phyloP scores from a whole-genome alignment of 495 filamentous ascomycete genomes.

The Thermothielavioides terrestris region DNA sequence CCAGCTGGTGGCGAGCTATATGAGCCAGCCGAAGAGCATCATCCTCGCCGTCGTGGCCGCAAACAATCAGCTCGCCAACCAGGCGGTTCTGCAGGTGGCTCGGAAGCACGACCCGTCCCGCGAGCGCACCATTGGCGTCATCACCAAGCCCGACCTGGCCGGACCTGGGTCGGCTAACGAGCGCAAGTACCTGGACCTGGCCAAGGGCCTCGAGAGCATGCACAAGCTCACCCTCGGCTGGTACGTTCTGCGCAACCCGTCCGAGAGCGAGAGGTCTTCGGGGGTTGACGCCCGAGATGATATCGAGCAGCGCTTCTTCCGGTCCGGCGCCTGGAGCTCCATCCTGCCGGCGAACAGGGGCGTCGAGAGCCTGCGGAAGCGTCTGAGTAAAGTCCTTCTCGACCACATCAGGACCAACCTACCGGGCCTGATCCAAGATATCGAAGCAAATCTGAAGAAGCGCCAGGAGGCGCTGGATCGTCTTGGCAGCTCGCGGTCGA shows the following conservation, averaged over 20 bases:
- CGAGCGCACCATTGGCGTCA: conserved; percentile 49
- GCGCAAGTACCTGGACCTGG: conserved; percentile 8
- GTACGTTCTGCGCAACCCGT: conserved; percentile 58
- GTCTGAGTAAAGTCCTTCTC: conserved; percentile 25
- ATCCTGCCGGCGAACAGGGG: conserved; percentile 21
- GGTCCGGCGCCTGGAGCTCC: conserved; percentile 28
- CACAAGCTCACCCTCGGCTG: conserved; percentile 36
- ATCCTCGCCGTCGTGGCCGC: conserved; percentile 51
- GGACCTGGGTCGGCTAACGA: not conserved
- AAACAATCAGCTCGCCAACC: conserved; percentile 40
- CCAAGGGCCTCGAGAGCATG: conserved; percentile 9
- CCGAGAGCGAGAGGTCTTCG: conserved; percentile 31
- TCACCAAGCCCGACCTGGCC: conserved; percentile 28
- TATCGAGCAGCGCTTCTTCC: conserved; percentile 36
- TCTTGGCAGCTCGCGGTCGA: conserved; percentile 22
- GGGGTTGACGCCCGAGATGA: conserved; percentile 26
- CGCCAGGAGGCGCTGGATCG: conserved; percentile 12
- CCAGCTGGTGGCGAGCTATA: conserved; percentile 49
- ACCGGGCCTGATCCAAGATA: conserved; percentile 21
- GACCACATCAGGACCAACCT: conserved; percentile 23
- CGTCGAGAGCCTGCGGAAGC: conserved; percentile 22
- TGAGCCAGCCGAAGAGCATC: conserved; percentile 46
- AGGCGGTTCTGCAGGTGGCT: conserved; percentile 39
- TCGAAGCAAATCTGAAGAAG: conserved; percentile 13
- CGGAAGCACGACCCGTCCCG: conserved; percentile 36